Evolutionary conservation across 352 stramenopile species (phyloP), one percentile per base, ranked within the genome.

Genomic region (Phytophthora citrophthora): DNA sequence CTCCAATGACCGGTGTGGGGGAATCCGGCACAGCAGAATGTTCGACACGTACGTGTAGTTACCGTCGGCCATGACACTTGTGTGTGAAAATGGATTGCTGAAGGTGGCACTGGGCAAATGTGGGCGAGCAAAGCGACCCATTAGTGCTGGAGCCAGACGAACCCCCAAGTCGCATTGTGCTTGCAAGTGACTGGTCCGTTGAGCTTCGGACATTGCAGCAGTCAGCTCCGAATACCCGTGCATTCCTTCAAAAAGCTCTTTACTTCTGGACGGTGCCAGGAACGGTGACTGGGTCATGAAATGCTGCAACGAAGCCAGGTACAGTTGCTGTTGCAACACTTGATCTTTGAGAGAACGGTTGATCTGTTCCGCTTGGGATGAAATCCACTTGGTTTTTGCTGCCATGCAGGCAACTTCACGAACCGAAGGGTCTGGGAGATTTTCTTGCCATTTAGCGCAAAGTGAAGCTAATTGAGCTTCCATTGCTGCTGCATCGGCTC

Each of bases 251-350:
- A 79, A 88, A 16, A 90, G 70, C 38, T 90, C 81, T 54, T 78
- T 81, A 32, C 72, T 79, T 27, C 78, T 70, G 11, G 75, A 77
- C 2, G 54, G 54, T n/a, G 64, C 46, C 13, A 84, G 56, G 26
- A 90, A 64, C 31, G 81, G 81, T 32, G 78, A 81, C 59, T 86
- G 74, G 3, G 77, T 70, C 46, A 88, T 70, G 24, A 77, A 57
- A 48, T 72, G 80, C 47, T 90, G 81, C 15, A 90, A 60, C 1
- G 81, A 86, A 24, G 81, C 81, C 13, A 90, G 70, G 49, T 85
- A 83, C 32, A 89, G 68, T 61, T 89, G 80, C 56, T 89, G 80
- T 57, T 90, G 78, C 38, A 81, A 47, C 15, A 87, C 60, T 59
- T 88, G 81, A 61, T 86, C 72, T 44, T 81, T 81, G 24, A 90